Percentiles rank a stretch among this genome's conserved stretches.
phyloP scores from a whole-genome alignment of 2,329 filamentous ascomycete species.

The Xylaria sp. region DNA sequence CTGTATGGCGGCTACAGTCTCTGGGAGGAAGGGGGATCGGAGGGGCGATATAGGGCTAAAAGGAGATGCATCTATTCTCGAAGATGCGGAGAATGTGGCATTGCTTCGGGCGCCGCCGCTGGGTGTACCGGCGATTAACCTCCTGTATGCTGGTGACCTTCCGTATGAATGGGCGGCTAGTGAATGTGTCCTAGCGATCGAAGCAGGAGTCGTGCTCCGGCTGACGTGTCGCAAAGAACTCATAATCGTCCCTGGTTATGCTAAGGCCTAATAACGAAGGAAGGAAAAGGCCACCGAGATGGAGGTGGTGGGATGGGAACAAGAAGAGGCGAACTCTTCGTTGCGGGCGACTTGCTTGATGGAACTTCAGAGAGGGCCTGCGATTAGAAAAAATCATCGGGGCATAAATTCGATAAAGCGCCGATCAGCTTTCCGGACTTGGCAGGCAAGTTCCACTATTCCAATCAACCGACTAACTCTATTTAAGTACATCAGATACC shows the following conservation, averaged over 20 bases:
- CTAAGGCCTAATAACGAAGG: conserved; percentile 24
- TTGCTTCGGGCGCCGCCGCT: conserved; percentile 49
- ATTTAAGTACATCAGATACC: not conserved
- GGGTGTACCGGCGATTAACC: conserved; percentile 55
- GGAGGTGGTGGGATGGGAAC: conserved; percentile 40
- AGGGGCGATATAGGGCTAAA: conserved; percentile 55
- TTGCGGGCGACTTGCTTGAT: conserved; percentile 38
- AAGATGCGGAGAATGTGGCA: conserved; percentile 47
- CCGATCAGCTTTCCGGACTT: conserved; percentile 13
- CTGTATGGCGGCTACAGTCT: conserved; percentile 54
- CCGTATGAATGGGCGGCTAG: conserved; percentile 53
- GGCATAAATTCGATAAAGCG: conserved; percentile 20
- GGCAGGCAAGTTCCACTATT: not conserved
- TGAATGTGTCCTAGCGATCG: conserved; percentile 56
- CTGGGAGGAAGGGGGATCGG: conserved; percentile 59
- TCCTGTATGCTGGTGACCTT: conserved; percentile 61
- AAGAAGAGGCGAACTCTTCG: conserved; percentile 27
- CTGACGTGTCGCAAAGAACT: conserved; percentile 56
- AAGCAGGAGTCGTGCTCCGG: conserved; percentile 58
- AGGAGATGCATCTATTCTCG: conserved; percentile 45
- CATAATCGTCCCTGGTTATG: conserved; percentile 54
- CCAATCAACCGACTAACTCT: too few relatives aligned
- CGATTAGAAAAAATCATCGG: conserved; percentile 47
- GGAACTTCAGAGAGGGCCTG: conserved; percentile 35
- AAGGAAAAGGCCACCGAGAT: conserved; percentile 33